phyloP scores from a whole-genome alignment of 2,329 filamentous ascomycete genomes.

The Mycosphaerelloides madeirae region DNA sequence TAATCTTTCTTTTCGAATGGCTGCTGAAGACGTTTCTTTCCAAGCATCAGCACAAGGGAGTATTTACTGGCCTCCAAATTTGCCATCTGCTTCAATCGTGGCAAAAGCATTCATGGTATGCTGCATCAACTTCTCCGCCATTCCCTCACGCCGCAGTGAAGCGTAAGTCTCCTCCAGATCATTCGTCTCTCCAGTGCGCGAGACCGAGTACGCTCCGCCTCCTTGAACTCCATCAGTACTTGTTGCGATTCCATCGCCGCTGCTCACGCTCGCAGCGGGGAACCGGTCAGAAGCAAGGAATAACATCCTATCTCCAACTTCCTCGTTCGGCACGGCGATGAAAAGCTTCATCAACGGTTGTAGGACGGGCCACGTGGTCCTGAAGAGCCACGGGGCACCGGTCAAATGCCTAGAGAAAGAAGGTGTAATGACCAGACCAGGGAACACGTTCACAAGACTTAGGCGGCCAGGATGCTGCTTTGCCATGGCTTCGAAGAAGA shows the following conservation, averaged over 20 bases:
- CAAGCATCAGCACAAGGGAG: too few species aligned
- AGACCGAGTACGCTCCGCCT: background rate
- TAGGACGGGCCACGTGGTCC: conserved; percentile 4
- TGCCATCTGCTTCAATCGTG: too few species aligned
- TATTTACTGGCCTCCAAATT: too few species aligned
- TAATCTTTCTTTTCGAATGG: too few species aligned
- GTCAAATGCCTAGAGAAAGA: conserved; percentile 8
- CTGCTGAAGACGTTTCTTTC: too few species aligned
- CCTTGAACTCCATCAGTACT: background rate
- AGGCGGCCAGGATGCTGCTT: conserved; percentile 14
- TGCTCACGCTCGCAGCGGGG: background rate
- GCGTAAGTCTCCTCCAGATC: too few species aligned
- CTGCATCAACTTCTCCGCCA: too few species aligned
- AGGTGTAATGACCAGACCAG: conserved; percentile 21
- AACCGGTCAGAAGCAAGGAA: conserved; percentile 6
- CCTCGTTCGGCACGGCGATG: conserved; percentile 2
- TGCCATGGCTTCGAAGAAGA: conserved; percentile 21
- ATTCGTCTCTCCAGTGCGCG: too few species aligned
- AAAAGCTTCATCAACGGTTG: conserved; percentile 8
- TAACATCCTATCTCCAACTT: conserved; percentile 15
- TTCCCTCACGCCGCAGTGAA: too few species aligned
- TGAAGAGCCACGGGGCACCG: conserved; percentile 21
- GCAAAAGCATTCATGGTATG: too few species aligned
- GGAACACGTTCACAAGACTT: conserved; percentile 18
- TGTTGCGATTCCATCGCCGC: background rate